Base-by-base conservation (phyloP, 2,329 filamentous ascomycete genomes). In the Pyricularia pennisetigena region DNA sequence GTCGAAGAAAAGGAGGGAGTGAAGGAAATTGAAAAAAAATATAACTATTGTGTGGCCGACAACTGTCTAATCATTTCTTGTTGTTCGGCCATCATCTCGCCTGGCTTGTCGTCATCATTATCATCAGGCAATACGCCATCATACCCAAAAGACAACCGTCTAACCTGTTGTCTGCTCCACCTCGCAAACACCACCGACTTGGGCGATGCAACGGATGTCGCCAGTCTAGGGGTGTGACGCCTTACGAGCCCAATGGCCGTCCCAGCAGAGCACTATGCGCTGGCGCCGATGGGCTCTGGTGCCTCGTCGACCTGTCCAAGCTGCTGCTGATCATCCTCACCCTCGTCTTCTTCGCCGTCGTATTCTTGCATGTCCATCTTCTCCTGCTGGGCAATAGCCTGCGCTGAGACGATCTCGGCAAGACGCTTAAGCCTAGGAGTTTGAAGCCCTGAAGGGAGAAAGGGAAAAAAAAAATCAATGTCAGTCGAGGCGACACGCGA, bases 351-450 rank as follows among this genome's bases (percentile, higher is more conserved):
- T 66, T 80, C 79, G 26, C 77, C 78, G 54, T 78, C 78, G 65
- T 88, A 82, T 68, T 74, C 75, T 29, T 81, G 87, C 65, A 72
- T 29, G 9, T 93, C 91, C 70, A 91, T 80, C 81, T 92, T 94
- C 80, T 97, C 93, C 80, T 97, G 93, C 79, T 98, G 94, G 69
- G 94, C 93, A 75, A 98, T 94, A 35, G 95, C 95, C 80, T 99
- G 95, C 35, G 93, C 92, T 54, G 93, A 97, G 65, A 99, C 95
- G 72, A 99, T 98, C 81, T 99, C 95, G n/a, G 95, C 95, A 68
- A 99, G 85, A 70, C 95, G 90, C 84, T 98, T 98, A 71, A 99
- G 81, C 70, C 94, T 88, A 65, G 94, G 94, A 69, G 94, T 97
- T 91, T 97, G 94, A 66, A 97, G 88, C 94, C 93, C 92, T 95